Base-by-base conservation (phyloP, 2,329 filamentous ascomycete genomes). In the Fusarium setosum region DNA sequence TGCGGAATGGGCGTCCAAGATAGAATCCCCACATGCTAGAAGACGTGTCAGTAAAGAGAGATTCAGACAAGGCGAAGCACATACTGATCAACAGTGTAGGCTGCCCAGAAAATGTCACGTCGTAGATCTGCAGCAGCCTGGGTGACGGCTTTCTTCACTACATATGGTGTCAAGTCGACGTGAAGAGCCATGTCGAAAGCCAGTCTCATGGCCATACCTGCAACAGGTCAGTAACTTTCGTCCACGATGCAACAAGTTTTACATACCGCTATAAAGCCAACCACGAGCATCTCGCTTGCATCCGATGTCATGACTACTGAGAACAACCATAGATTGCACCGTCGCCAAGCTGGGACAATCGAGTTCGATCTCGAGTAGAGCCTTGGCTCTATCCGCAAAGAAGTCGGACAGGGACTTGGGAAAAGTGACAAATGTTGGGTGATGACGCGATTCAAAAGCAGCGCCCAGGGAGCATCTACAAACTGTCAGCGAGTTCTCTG, bases 361-460 rank as follows among this genome's bases (percentile, higher is more conserved):
- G 4, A 73, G 51, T 23, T 73, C 71, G 18, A 73, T 73, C 15
- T 73, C 71, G 4, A 73, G 42, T 3, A 73, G 42, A 1, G 65
- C 61, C 50, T 73, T 73, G 18, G 71, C 71, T 21, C 71, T 47
- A 13, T 71, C 68, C 4, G 71, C 69, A 45, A 73, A 73, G 38
- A 73, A 73, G 12, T 73, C 69, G 6, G 70, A 56, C 72, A 35
- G 73, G 69, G 62, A 80, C 74, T 35, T 79, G 75, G 58, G 81
- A 71, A 67, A 69, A 0, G 67, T 70, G 7, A 67, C 56, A 31
- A 81, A 80, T 4, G 76, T 79, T 2, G 79, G 78, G 45, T 81
- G 79, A 49, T 81, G 79, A 11, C 77, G 73, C 17, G 77, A 70
- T 53, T 81, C 79, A n/a, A 81, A 81, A 2, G 79, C 77, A 32